phyloP scores from a whole-genome alignment of 2,329 filamentous ascomycete genomes.

The Epichloe elymi region DNA sequence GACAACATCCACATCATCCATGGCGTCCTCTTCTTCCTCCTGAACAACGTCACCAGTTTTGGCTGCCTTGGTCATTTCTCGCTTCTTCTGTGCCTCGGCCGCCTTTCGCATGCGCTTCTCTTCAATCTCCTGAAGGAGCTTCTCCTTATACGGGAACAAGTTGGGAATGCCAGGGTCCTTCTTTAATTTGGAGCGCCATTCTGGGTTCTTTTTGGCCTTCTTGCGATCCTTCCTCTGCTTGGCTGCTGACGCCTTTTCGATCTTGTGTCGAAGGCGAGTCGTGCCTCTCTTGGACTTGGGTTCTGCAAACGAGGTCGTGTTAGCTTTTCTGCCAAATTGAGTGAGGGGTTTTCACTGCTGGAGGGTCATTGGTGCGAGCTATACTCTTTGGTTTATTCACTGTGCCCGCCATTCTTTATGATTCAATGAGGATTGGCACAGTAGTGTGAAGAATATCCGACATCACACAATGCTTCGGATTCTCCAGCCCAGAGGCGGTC shows the following conservation, averaged over 20 bases:
- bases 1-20: constrained; percentile 35
- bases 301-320: constrained; percentile 37
- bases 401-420: constrained; percentile 34
- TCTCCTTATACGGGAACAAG: constrained; percentile 94
- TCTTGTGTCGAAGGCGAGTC: constrained; percentile 85
- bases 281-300: constrained; percentile 88
- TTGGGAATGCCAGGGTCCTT: constrained; percentile 98
- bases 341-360: too few species aligned
- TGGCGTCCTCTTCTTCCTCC: constrained; percentile 32
- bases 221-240: constrained; percentile 89
- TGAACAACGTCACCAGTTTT: constrained; percentile 39
- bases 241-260: constrained; percentile 77
- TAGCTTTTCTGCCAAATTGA: not conserved
- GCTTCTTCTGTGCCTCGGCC: constrained; percentile 59
- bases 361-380: constrained; percentile 10
- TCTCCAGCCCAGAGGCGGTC: not conserved
- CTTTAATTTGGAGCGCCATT: constrained; percentile 92
- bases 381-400: constrained; percentile 42
- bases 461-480: not conserved
- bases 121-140: constrained; percentile 87
- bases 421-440: not conserved
- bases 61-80: constrained; percentile 58
- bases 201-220: constrained; percentile 85
- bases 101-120: constrained; percentile 69
- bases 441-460: not conserved